phyloP scores from a whole-genome alignment of 2,329 filamentous ascomycete species.

The Trichoderma atrobrunneum region DNA sequence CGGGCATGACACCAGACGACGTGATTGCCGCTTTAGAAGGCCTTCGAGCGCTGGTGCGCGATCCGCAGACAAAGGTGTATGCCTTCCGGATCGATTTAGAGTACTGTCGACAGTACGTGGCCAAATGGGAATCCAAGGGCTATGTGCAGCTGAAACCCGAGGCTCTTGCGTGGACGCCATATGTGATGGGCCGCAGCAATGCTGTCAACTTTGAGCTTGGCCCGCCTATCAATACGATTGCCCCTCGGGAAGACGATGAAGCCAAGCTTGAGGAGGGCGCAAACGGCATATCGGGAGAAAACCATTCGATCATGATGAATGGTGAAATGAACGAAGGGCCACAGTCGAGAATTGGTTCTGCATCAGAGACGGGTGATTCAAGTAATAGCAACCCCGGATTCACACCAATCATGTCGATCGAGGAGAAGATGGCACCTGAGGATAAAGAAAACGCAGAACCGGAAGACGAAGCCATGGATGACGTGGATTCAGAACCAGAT shows the following conservation, averaged over 20 bases:
- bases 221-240: slow-evolving; percentile 79
- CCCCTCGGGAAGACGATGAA: slow-evolving; percentile 75
- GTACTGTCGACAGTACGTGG: slow-evolving; percentile 84
- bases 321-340: slow-evolving; percentile 22
- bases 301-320: slow-evolving; percentile 24
- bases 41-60: slow-evolving; percentile 81
- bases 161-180: slow-evolving; percentile 89
- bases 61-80: slow-evolving; percentile 84
- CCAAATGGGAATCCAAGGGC: slow-evolving; percentile 83
- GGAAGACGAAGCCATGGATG: slow-evolving; percentile 29
- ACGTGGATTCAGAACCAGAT: slow-evolving; percentile 31
- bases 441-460: slow-evolving; percentile 34
- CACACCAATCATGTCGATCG: slow-evolving; percentile 31
- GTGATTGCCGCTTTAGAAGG: slow-evolving; percentile 92
- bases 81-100: slow-evolving; percentile 82
- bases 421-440: slow-evolving; percentile 30
- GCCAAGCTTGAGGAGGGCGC: slow-evolving; percentile 37
- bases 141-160: slow-evolving; percentile 82
- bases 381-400: slow-evolving; percentile 9
- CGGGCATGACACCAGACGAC: slow-evolving; percentile 94
- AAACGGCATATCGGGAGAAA: slow-evolving; percentile 23
- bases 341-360: slow-evolving; percentile 12
- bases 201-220: slow-evolving; percentile 80
- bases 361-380: slow-evolving; percentile 2
- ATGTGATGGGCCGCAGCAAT: slow-evolving; percentile 88